Conservation (phyloP, 2,329 filamentous ascomycete genomes). For the Talaromyces atroroseus region DNA sequence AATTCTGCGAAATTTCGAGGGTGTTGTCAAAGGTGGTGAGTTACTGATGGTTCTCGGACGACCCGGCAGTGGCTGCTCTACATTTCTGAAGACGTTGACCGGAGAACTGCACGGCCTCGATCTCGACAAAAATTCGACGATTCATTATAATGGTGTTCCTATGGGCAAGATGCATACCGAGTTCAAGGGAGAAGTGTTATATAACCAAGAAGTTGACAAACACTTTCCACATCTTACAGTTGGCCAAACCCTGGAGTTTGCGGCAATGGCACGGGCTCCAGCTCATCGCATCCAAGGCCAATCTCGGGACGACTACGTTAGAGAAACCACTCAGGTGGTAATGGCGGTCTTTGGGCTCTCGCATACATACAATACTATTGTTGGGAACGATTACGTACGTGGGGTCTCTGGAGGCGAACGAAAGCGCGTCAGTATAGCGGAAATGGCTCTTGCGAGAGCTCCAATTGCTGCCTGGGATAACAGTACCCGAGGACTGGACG, state of each 20-base stretch:
- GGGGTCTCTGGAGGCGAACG: slow-evolving; percentile 67
- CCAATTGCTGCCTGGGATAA: slow-evolving; percentile 72
- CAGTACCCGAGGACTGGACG: slow-evolving; percentile 66
- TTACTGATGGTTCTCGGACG: slow-evolving; percentile 32
- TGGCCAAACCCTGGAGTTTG: slow-evolving; percentile 67
- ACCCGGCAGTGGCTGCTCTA: slow-evolving; percentile 58
- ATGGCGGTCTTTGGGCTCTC: slow-evolving; percentile 67
- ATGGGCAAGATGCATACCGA: slow-evolving; percentile 68
- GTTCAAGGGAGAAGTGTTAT: slow-evolving; percentile 34
- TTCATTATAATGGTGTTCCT: slow-evolving; percentile 68
- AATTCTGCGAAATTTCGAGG: slow-evolving; percentile 52
- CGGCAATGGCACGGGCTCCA: slow-evolving; percentile 62
- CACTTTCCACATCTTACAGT: slow-evolving; percentile 74
- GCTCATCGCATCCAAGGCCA: slow-evolving; percentile 56
- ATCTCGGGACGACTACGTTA: slow-evolving; percentile 54
- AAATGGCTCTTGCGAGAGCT: slow-evolving; percentile 64
- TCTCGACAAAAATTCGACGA: slow-evolving; percentile 62
- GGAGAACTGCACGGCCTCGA: slow-evolving; percentile 77
- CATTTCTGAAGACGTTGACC: slow-evolving; percentile 75
- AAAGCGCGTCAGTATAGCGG: slow-evolving; percentile 77
- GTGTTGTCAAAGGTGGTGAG: slow-evolving; percentile 43
- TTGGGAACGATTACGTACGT: slow-evolving; percentile 70
- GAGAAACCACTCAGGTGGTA: slow-evolving; percentile 60
- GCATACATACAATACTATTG: slow-evolving; percentile 66
- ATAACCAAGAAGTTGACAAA: slow-evolving; percentile 13